Evolutionary conservation across 495 filamentous ascomycete species (phyloP).

Genomic region (Hypoxylon subgilvum): DNA sequence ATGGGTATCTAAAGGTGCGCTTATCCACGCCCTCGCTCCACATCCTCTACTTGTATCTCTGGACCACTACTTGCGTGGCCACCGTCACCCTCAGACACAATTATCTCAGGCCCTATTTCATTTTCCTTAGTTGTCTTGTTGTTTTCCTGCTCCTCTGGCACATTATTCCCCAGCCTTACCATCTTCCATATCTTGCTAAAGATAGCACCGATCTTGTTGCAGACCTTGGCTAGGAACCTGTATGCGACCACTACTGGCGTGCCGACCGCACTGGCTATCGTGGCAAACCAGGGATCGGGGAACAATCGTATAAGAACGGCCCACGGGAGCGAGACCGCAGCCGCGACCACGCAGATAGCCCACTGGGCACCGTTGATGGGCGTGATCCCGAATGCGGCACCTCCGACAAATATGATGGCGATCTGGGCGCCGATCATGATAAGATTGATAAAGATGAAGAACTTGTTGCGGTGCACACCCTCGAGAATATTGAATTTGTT

Average conservation of each 20-base stretch:
- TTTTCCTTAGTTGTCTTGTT: background rate
- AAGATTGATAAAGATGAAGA: slow-evolving; percentile 81
- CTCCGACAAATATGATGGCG: slow-evolving; percentile 79
- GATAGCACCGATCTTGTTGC: slow-evolving; percentile 5
- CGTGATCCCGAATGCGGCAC: slow-evolving; percentile 69
- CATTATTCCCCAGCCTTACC: background rate
- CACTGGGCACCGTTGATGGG: slow-evolving; percentile 71
- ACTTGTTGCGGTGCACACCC: slow-evolving; percentile 75
- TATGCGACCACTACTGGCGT: slow-evolving; percentile 36
- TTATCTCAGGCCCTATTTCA: slow-evolving; percentile 24
- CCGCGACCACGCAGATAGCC: slow-evolving; percentile 75
- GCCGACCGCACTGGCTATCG: slow-evolving; percentile 26
- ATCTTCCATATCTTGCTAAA: slow-evolving; percentile 34
- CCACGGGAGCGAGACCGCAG: slow-evolving; percentile 71
- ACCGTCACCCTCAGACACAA: slow-evolving; percentile 17
- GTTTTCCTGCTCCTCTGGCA: slow-evolving; percentile 2
- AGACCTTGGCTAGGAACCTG: slow-evolving; percentile 13
- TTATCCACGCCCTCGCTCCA: slow-evolving; percentile 23
- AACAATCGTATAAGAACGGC: slow-evolving; percentile 75
- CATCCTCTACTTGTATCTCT: slow-evolving; percentile 26
- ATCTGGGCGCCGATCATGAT: slow-evolving; percentile 85
- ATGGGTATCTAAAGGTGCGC: background rate
- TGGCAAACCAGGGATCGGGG: slow-evolving; percentile 60
- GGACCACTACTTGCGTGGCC: background rate
- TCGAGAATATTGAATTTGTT: slow-evolving; percentile 92